Evolutionary conservation across 306 rosid genomes (phyloP), one percentile per base, ranked within the genome.

Genomic region (Trichosanthes truncata): DNA sequence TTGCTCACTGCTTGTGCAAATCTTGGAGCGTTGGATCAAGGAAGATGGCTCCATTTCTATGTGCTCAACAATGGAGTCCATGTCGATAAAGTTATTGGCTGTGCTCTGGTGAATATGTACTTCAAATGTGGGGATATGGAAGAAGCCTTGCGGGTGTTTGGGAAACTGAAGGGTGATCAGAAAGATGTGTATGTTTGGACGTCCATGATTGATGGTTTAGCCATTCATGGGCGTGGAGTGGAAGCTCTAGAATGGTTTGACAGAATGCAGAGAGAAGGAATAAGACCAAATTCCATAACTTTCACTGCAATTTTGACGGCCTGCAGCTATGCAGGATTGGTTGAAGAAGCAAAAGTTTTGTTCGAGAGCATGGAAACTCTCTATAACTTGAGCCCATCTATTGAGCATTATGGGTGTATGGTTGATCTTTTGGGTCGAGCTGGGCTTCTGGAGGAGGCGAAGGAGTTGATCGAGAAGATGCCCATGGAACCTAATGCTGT

Each of bases 331-430:
- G 86, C 85, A 38, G 90, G 92, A 52, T 79, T 87, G 12, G 80
- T 81, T 77, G 83, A 85, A 79, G 90, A 87, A 74, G 92, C 89
- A n/a, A 87, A 72, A 71, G 84, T 48, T 18, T 48, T 84, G 59
- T 89, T 87, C 80, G 46, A 82, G 82, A 87, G 85, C 77, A 87
- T 84, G 78, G 66, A 14, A 46, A 17, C 53, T 74, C 76, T 81
- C 53, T 80, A 90, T 73, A 79, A 79, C 74, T 48, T 86, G 81
- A 84, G 79, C 61, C 93, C 87, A 21, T 74, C 80, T 40, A 79
- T 88, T 49, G 89, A 90, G 75, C 91, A 90, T 80, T 86, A 83
- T 57, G 90, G 91, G 23, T 88, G 91, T 81, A 87, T 90, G 87
- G 91, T 88, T 72, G 93, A 90, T 56, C 90, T 89, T 53, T 79